Evolutionary conservation across 805 yeast species (phyloP).

Genomic region (Sungouiella thailandica): DNA sequence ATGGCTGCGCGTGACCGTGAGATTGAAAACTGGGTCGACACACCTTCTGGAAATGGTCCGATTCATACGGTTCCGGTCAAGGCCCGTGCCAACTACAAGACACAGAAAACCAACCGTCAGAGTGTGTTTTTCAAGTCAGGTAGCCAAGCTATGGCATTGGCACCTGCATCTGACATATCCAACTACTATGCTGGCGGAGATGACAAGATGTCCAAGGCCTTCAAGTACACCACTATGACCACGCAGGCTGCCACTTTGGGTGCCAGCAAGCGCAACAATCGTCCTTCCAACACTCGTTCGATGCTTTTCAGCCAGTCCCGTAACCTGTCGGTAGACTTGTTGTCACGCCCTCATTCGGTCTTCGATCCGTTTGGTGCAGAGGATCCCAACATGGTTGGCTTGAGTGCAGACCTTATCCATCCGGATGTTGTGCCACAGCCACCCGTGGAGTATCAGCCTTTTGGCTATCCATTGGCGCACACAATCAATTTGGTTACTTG

Average conservation of each 20-base stretch:
- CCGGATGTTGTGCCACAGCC: slow-evolving; percentile 89
- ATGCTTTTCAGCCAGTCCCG: slow-evolving; percentile 8
- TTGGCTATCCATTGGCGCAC: slow-evolving; percentile 53
- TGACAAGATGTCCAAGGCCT: slow-evolving; percentile 30
- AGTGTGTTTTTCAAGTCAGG: slow-evolving; percentile 36
- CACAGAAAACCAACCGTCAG: slow-evolving; percentile 33
- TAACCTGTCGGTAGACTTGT: slow-evolving; percentile 31
- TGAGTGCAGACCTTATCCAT: slow-evolving; percentile 58
- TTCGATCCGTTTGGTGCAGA: slow-evolving; percentile 32
- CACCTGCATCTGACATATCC: slow-evolving; percentile 34
- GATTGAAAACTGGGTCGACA: slow-evolving; percentile 84
- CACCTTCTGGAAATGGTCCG: slow-evolving; percentile 21
- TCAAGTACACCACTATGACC: slow-evolving; percentile 57
- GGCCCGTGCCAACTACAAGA: slow-evolving; percentile 46
- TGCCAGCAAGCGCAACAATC: slow-evolving; percentile 14
- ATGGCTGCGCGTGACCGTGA: slow-evolving; percentile 60
- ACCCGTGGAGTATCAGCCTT: slow-evolving; percentile 83
- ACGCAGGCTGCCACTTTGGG: slow-evolving; percentile 49
- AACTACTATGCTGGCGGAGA: slow-evolving; percentile 30
- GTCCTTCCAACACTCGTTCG: slow-evolving; percentile 14
- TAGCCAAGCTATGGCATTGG: slow-evolving; percentile 28
- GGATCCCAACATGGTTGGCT: slow-evolving; percentile 35
- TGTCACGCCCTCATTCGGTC: slow-evolving; percentile 23
- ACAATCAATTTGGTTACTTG: slow-evolving; percentile 64
- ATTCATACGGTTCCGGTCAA: slow-evolving; percentile 47